Conservation (phyloP, 2,329 filamentous ascomycete genomes). For the Cladophialophora yegresii region DNA sequence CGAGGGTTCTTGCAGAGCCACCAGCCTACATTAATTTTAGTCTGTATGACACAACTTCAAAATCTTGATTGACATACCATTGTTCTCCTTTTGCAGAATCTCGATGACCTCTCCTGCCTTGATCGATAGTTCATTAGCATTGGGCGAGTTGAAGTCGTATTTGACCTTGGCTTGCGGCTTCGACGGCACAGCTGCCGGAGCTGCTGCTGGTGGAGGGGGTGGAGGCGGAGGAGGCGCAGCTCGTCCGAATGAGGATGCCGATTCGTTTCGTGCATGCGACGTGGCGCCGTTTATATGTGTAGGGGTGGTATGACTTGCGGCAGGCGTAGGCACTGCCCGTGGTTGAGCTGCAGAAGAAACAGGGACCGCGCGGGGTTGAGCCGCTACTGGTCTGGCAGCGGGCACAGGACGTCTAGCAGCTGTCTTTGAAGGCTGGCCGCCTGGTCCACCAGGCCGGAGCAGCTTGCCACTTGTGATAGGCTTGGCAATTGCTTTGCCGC, state of each 20-base stretch:
- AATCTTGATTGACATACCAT: constrained; percentile 64
- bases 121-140: constrained; percentile 80
- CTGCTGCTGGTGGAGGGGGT: constrained; percentile 67
- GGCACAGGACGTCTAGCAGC: constrained; percentile 39
- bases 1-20: constrained; percentile 81
- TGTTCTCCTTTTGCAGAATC: constrained; percentile 90
- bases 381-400: constrained; percentile 42
- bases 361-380: constrained; percentile 11
- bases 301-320: constrained; percentile 48
- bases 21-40: constrained; percentile 68
- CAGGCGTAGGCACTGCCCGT: constrained; percentile 17
- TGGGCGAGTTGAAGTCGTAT: constrained; percentile 87
- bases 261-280: constrained; percentile 59
- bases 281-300: constrained; percentile 44
- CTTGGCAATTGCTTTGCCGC: constrained; percentile 80
- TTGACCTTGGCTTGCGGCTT: constrained; percentile 85
- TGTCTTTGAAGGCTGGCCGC: constrained; percentile 71
- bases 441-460: constrained; percentile 84
- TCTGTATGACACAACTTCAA: neutral
- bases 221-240: constrained; percentile 58
- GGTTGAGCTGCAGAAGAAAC: constrained; percentile 8
- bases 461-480: constrained; percentile 93
- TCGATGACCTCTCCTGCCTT: constrained; percentile 78
- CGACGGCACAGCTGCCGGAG: constrained; percentile 59
- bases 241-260: constrained; percentile 52